These are phyloP conservation scores for Fusarium nisikadoi DNA, from an alignment of 2,329 filamentous ascomycete genomes.

Conservation along the genomic window DNA sequence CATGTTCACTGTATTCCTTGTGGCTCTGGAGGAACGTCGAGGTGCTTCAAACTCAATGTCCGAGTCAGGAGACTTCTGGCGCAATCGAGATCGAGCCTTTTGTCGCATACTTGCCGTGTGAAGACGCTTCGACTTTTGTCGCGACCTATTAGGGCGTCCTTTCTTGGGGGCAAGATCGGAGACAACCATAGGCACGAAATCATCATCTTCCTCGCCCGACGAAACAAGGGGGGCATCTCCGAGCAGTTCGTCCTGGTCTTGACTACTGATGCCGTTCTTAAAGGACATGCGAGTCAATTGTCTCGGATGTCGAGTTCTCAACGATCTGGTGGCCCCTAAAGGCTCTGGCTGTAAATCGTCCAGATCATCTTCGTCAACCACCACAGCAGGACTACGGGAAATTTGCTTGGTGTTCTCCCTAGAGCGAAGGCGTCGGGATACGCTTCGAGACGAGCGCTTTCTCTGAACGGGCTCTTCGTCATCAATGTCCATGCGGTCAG, in stretches of 20 bases:
- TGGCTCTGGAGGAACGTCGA: slow-evolving; percentile 61
- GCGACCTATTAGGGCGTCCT: slow-evolving; percentile 33
- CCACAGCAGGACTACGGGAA: slow-evolving; percentile 26
- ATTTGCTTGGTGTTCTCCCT: slow-evolving; percentile 39
- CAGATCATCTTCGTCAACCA: slow-evolving; percentile 36
- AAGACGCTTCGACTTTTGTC: slow-evolving; percentile 37
- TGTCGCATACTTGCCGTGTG: slow-evolving; percentile 25
- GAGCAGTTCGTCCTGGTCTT: slow-evolving; percentile 50
- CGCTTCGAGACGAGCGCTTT: slow-evolving; percentile 16
- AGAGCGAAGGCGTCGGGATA: slow-evolving; percentile 39
- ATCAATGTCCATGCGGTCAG: slow-evolving; percentile 45
- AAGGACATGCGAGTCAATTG: slow-evolving; percentile 44
- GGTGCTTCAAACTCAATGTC: slow-evolving; percentile 65
- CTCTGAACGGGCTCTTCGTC: slow-evolving; percentile 12
- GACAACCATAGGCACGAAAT: slow-evolving; percentile 49
- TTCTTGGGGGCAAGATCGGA: slow-evolving; percentile 51
- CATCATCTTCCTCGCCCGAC: slow-evolving; percentile 49
- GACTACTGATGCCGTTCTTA: slow-evolving; percentile 35
- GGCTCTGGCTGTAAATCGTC: slow-evolving; percentile 20
- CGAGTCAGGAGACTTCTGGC: slow-evolving; percentile 49
- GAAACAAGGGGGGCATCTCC: slow-evolving; percentile 43
- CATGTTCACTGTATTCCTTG: slow-evolving; percentile 57
- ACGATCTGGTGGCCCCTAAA: slow-evolving; percentile 21
- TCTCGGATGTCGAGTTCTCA: slow-evolving; percentile 43
- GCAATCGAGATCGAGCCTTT: slow-evolving; percentile 9